Conservation (phyloP, 306 rosid species). For the Lablab purpureus region DNA sequence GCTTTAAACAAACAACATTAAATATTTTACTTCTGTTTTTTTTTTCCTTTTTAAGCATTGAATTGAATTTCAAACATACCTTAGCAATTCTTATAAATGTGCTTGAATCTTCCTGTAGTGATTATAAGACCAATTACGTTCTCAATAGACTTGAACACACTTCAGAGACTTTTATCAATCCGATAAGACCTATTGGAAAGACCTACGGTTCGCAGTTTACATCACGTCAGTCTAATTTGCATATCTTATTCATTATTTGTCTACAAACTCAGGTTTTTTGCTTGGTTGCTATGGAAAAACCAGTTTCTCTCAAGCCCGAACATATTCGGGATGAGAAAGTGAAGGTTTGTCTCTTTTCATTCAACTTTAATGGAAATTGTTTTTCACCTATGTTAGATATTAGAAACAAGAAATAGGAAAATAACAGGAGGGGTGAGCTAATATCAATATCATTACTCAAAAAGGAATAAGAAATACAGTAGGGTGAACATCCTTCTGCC, state of each 20-base stretch:
- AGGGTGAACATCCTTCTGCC: too few species aligned
- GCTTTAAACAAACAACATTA: neutral
- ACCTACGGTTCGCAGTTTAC: neutral
- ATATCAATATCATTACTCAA: too few species aligned
- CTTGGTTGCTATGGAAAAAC: conserved; percentile 97
- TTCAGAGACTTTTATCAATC: conserved; percentile 14
- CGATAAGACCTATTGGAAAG: neutral
- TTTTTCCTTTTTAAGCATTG: conserved; percentile 5
- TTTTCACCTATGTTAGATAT: neutral
- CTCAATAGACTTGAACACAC: conserved; percentile 31
- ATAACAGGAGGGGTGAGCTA: too few species aligned
- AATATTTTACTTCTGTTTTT: conserved; percentile 21
- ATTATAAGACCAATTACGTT: conserved; percentile 39
- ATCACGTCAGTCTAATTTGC: conserved; percentile 20
- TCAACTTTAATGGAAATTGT: conserved; percentile 14
- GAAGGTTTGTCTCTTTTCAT: conserved; percentile 67
- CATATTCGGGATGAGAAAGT: conserved; percentile 98
- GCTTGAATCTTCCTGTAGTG: conserved; percentile 21
- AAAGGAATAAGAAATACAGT: too few species aligned
- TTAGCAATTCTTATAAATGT: neutral
- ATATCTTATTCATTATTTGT: conserved; percentile 33
- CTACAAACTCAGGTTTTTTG: conserved; percentile 78
- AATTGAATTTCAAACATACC: conserved; percentile 26
- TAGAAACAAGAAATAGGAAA: too few species aligned
- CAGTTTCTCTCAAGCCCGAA: conserved; percentile 93